Conservation (phyloP, 2,329 filamentous ascomycete genomes). For the Hymenoscyphus fraxineus region DNA sequence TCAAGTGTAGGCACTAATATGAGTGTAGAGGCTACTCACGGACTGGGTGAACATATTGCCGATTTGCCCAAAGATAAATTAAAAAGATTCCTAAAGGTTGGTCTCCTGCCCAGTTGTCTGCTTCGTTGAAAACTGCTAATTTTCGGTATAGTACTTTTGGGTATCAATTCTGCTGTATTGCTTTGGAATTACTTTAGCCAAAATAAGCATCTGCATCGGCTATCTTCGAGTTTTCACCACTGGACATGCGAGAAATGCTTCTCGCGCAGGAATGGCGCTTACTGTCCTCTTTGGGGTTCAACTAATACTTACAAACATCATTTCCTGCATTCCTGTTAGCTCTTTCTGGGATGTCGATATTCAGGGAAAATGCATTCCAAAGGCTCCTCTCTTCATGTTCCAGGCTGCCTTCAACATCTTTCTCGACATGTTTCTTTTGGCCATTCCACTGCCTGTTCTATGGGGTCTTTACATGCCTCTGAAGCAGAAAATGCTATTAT, state of each 20-base stretch:
- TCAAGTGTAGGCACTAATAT: neutral
- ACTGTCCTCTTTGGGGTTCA: neutral
- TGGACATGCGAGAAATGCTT: neutral
- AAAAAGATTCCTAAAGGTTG: neutral
- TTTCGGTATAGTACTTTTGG: neutral
- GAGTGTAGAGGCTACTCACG: neutral
- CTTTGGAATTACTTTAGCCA: neutral
- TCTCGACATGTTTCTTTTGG: neutral
- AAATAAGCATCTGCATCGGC: neutral
- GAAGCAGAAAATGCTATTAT: neutral
- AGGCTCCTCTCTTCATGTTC: neutral
- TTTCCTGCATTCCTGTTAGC: neutral
- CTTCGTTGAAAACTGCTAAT: neutral
- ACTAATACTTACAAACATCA: neutral
- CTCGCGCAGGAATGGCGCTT: neutral
- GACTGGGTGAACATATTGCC: neutral
- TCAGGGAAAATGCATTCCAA: neutral
- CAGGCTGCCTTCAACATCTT: neutral
- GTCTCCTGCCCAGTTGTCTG: neutral
- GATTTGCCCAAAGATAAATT: neutral
- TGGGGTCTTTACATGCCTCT: neutral
- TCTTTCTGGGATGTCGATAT: neutral
- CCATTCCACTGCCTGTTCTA: neutral
- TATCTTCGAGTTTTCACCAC: neutral
- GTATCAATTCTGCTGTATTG: neutral